Base-by-base conservation (phyloP, 2,329 filamentous ascomycete species). In the Coniella lustricola region DNA sequence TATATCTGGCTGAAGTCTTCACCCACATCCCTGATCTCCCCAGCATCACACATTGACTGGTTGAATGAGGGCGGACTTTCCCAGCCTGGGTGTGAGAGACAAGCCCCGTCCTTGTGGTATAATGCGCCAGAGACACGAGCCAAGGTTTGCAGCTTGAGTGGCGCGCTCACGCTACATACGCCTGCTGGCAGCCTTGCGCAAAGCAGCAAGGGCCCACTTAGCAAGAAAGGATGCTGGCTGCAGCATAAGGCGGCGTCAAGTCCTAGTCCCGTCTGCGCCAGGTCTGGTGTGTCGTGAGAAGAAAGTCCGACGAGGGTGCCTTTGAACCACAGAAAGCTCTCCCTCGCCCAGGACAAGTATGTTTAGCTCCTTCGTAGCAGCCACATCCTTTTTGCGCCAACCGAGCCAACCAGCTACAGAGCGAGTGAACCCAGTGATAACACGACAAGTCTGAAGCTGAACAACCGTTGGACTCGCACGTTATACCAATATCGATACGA, bases 231-330 rank as follows among this genome's bases (percentile, higher is more conserved):
- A 50, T 50, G 51, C 51, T 40, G 50, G 51, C 35, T 48, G 51
- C 50, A 47, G 50, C 48, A 52, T 50, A 53, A 50, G 31, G 48
- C 51, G 51, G 51, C 51, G 51, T 50, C 48, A 48, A 50, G 48
- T 44, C 51, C 34, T 16, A 48, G 41, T 43, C 44, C 44, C 25
- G 42, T 46, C 37, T 47, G 36, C 50, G 44, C 43, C 48, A 50
- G 36, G 48, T 36, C 44, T 52, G 48, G 44, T 52, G 43, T 52
- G 50, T 47, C 42, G 44, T 50, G 47, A 44, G 38, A 47, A 44
- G 10, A 5, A 5, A 29, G 25, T 10, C 25, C 10, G 25, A 5
- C 5, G 25, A 5, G 25, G 25, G 5, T 5, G 25, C 25, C 25
- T 29, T 10, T 29, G 10, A 10, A 29, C 25, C 5, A 29, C 25